Base-by-base conservation (phyloP, 2,329 filamentous ascomycete species). In the Metarhizium robertsii region DNA sequence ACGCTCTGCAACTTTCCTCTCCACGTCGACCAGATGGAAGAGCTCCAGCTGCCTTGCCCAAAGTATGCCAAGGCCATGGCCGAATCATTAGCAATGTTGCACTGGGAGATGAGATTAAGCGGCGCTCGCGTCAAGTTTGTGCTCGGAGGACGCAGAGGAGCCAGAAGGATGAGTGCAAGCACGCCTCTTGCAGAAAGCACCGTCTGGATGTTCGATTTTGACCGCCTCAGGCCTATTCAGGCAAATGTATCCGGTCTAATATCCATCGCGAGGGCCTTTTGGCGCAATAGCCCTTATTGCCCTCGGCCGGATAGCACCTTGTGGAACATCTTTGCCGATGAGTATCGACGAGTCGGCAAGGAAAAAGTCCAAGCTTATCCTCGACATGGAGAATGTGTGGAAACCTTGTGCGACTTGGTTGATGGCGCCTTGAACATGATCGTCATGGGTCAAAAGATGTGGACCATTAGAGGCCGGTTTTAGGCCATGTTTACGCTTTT, bases 61-160 rank as follows among this genome's bases (percentile, higher is more conserved):
- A 58, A 65, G 0, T 80, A 78, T 57, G 73, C 76, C 0, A 53
- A 54, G 1, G 64, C 66, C 0, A 79, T 83, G 71, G 80, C 75
- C 0, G 70, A 77, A 4, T 69, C 73, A 0, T 69, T 83, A 0
- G 78, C 79, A 0, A 66, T 76, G 2, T 65, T 83, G 52, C 74
- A 79, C 57, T 84, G 77, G 79, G 49, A 60, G 1, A 73, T 69
- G 0, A 58, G 65, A 11, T 61, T 80, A 0, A 78, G 83, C 58
- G 79, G 72, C 0, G 76, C 75, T 40, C 79, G 81, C 49, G 70
- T 84, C 2, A 78, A 84, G 51, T 83, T 81, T 59, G 79, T 83
- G 0, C 70, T 83, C 2, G 74, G 62, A 7, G 61, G 58, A 1
- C 52, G 58, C 20, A 58, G 63, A 53, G 16, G 7, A 10, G 34